Evolutionary conservation across 768 basidiomycete genomes (phyloP).

Genomic region (Mycena rosella): DNA sequence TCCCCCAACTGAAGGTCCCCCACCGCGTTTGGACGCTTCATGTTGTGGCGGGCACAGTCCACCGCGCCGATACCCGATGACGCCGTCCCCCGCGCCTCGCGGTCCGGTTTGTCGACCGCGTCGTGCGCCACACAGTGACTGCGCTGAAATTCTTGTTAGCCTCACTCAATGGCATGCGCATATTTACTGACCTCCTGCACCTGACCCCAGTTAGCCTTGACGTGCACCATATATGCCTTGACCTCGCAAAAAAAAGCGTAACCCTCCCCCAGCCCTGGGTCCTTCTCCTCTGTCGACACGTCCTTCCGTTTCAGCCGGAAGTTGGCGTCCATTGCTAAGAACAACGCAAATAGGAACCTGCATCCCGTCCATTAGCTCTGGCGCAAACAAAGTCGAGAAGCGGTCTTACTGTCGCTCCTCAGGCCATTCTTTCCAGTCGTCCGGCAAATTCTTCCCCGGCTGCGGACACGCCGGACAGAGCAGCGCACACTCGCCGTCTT

Average conservation of each 20-base stretch:
- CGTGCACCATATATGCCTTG: not conserved
- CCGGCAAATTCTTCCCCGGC: conserved; percentile 41
- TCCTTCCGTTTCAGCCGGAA: conserved; percentile 30
- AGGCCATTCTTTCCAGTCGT: conserved; percentile 34
- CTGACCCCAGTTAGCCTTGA: not conserved
- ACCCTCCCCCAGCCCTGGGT: conserved; percentile 1
- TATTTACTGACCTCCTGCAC: not conserved
- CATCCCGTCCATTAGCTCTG: too few species aligned
- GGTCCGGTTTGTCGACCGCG: conserved; percentile 46
- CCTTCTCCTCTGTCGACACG: conserved; percentile 6
- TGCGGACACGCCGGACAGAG: conserved; percentile 47
- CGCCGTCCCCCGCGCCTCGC: conserved; percentile 2
- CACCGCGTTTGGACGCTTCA: conserved; percentile 4
- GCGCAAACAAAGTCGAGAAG: too few species aligned
- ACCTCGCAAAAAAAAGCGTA: not conserved
- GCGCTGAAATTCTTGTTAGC: conserved; percentile 42
- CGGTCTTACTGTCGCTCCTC: not conserved
- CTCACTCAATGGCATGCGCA: too few species aligned
- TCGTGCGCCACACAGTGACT: conserved; percentile 46
- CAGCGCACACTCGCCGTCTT: conserved; percentile 38
- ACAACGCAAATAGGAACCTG: conserved; percentile 1
- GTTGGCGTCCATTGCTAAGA: conserved; percentile 45
- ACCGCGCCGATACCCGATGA: not conserved
- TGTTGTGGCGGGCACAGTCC: conserved; percentile 10
- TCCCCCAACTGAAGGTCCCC: conserved; percentile 41